phyloP scores from a whole-genome alignment of 805 yeast species.

The Kodamaea restingae region DNA sequence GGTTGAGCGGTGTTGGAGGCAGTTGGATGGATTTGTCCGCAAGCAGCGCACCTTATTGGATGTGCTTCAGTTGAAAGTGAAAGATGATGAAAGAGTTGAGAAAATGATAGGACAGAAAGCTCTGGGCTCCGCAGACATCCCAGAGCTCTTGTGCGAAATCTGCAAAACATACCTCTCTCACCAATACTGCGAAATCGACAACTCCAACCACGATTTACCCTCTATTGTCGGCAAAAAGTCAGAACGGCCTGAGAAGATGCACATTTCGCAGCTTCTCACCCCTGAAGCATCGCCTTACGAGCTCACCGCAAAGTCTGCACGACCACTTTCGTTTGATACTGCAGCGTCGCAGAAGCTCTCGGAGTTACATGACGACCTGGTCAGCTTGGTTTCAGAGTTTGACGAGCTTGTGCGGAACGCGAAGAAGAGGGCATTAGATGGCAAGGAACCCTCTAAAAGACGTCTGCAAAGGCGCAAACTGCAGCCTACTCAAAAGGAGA shows the following conservation, averaged over 20 bases:
- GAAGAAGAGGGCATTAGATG: slow-evolving; percentile 9
- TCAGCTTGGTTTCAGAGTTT: slow-evolving; percentile 5
- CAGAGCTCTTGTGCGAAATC: slow-evolving; percentile 44
- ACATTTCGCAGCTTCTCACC: slow-evolving; percentile 25
- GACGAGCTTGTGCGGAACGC: slow-evolving; percentile 8
- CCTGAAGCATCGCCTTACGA: slow-evolving; percentile 37
- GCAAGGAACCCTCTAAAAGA: not conserved
- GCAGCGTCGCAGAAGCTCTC: slow-evolving; percentile 9
- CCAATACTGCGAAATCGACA: slow-evolving; percentile 43
- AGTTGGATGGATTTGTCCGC: slow-evolving; percentile 4
- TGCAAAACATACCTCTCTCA: slow-evolving; percentile 49
- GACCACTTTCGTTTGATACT: slow-evolving; percentile 1
- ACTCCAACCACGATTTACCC: slow-evolving; percentile 16
- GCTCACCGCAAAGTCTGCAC: not conserved
- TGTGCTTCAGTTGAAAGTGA: not conserved
- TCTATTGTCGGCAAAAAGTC: slow-evolving; percentile 6
- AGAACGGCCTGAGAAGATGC: slow-evolving; percentile 6
- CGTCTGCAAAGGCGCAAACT: slow-evolving; percentile 4
- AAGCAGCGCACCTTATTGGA: slow-evolving; percentile 6
- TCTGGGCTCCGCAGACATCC: slow-evolving; percentile 17
- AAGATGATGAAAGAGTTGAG: slow-evolving; percentile 1
- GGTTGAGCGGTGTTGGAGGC: slow-evolving; percentile 5
- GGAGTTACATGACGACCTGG: slow-evolving; percentile 9
- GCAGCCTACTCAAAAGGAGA: not conserved
- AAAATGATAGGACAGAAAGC: not conserved